phyloP scores from a whole-genome alignment of 139 green algal genomes.

The Chlorella ohadii region DNA sequence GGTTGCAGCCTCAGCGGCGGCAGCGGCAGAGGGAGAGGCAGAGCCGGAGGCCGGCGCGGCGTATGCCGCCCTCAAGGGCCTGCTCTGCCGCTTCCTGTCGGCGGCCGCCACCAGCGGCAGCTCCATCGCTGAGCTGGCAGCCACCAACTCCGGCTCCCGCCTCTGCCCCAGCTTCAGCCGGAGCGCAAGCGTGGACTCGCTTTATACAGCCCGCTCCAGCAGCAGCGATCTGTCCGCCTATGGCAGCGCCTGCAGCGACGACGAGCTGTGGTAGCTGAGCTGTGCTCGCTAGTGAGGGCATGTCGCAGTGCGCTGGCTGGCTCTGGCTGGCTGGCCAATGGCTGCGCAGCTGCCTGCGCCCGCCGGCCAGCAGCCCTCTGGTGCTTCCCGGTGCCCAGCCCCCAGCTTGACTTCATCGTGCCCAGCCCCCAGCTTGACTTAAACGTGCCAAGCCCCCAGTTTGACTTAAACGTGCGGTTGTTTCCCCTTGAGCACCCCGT shows the following conservation, averaged over 20 bases:
- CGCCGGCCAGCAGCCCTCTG: too few relatives aligned
- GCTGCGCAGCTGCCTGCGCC: too few relatives aligned
- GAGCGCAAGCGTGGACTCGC: background rate
- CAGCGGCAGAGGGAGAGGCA: background rate
- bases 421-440: background rate
- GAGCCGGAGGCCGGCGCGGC: background rate
- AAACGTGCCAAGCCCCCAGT: background rate
- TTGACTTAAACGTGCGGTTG: background rate
- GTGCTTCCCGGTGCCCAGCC: too few relatives aligned
- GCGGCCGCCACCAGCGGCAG: slow-evolving; percentile 22
- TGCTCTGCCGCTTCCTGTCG: slow-evolving; percentile 17
- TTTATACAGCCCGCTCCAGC: background rate
- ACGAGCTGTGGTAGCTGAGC: background rate
- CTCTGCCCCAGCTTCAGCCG: background rate
- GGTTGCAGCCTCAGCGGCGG: background rate
- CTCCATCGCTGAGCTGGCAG: slow-evolving; percentile 13
- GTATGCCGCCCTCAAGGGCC: background rate
- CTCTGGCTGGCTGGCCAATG: background rate
- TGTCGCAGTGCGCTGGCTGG: background rate
- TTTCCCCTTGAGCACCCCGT: too few relatives aligned
- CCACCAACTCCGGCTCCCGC: background rate
- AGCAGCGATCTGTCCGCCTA: background rate
- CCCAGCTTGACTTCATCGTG: background rate
- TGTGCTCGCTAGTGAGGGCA: too few relatives aligned
- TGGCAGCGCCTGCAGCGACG: background rate